Base-by-base conservation (phyloP, 2,329 filamentous ascomycete species). In the Cladosporium sp. region DNA sequence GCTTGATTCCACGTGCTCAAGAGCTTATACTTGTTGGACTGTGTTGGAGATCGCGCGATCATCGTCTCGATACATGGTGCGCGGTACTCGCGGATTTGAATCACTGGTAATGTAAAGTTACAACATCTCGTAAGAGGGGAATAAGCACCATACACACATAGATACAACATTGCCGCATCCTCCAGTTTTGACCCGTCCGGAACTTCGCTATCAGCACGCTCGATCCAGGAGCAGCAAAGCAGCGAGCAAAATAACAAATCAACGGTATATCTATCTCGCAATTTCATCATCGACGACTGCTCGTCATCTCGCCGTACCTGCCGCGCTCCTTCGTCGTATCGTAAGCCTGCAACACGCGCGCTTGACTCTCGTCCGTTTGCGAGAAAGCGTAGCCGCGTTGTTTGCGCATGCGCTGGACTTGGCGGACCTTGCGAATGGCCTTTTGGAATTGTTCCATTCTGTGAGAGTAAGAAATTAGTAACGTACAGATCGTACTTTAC, bases 361-460 rank as follows among this genome's bases (percentile, higher is more conserved):
- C 96, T 81, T 98, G 95, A 73, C 90, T 92, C 79, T 99, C 95
- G 77, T 99, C 95, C 66, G 94, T 96, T 80, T 97, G 93, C 72
- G 92, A 97, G 80, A 99, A 99, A 68, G 95, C 95, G 76, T 99
- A 99, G 36, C 95, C 95, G 75, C 95, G 91, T 81, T 99, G 95
- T 81, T 99, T 99, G 77, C 95, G 92, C 95, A 98, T 99, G 69
- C 95, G 91, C 81, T 98, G 95, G 48, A 98, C 95, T 80, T 99
- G 95, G 60, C 95, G 88, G 62, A 99, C 95, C 81, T 99, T 99
- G 74, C 95, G 91, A 75, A 99, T 98, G 25, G 95, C 95, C 81
- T 99, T 99, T 81, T 99, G 95, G 84, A 99, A 99, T 80, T 99
- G 95, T 76, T 99, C 95, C 95, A 99, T 99, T 75, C 91, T 94